Percentiles rank a stretch among this genome's conserved stretches.
Evolutionary conservation across 2,329 filamentous ascomycete species (phyloP).

Genomic region (Curvularia lunata): DNA sequence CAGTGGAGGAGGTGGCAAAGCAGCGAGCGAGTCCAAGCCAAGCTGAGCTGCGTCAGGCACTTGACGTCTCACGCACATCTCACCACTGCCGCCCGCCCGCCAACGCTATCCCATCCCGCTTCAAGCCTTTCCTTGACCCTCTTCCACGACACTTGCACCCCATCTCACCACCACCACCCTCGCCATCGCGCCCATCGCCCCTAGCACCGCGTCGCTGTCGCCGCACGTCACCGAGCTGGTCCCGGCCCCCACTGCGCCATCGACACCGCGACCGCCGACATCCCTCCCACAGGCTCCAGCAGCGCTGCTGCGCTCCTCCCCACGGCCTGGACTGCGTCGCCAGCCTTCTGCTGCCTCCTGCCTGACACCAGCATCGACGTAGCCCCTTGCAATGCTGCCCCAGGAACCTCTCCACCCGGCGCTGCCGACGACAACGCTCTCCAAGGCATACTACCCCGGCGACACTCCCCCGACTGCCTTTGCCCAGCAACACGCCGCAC

Average conservation of each 20-base stretch:
- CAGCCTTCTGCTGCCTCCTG: slow-evolving; percentile 8
- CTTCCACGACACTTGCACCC: slow-evolving; percentile 12
- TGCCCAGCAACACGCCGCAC: slow-evolving; percentile 24
- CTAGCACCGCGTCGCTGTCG: slow-evolving; percentile 16
- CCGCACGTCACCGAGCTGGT: slow-evolving; percentile 30
- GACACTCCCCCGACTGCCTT: slow-evolving; percentile 27
- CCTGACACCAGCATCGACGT: slow-evolving; percentile 9
- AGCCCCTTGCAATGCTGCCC: slow-evolving; percentile 39
- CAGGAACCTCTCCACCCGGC: slow-evolving; percentile 36
- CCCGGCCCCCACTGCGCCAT: slow-evolving; percentile 29
- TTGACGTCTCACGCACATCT: slow-evolving; percentile 28
- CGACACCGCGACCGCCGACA: slow-evolving; percentile 17
- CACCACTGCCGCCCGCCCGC: slow-evolving; percentile 9
- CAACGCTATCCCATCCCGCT: slow-evolving; percentile 8
- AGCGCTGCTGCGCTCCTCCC: slow-evolving; percentile 33
- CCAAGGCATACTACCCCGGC: slow-evolving; percentile 34
- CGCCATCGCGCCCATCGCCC: slow-evolving; percentile 18
- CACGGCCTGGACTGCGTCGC: slow-evolving; percentile 18
- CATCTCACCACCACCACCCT: slow-evolving; percentile 12
- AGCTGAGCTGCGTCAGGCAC: slow-evolving; percentile 25
- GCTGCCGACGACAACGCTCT: slow-evolving; percentile 44
- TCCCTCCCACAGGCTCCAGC: slow-evolving; percentile 23
- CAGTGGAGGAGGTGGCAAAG: slow-evolving; percentile 29
- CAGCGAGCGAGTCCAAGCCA: slow-evolving; percentile 5
- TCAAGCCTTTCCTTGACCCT: slow-evolving; percentile 15